Conservation (phyloP, 2,329 filamentous ascomycete species). For the Immersiporthe knoxdaviesiana region DNA sequence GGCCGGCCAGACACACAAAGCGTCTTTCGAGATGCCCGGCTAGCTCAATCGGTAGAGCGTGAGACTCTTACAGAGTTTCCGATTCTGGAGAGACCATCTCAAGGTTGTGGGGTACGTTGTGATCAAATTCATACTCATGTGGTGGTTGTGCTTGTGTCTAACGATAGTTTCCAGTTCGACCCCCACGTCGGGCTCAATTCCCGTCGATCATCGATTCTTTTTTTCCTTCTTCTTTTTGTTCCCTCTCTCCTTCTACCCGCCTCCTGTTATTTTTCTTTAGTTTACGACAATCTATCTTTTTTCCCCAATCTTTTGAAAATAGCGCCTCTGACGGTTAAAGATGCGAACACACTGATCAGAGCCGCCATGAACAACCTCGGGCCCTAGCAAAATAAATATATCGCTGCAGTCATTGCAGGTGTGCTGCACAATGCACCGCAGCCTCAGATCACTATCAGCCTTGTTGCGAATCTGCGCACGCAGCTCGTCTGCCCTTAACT, state of each 20-base stretch:
- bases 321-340: no score
- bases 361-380: no score
- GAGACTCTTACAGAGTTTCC: conserved; percentile 60
- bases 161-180: not conserved
- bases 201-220: not conserved
- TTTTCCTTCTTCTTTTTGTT: not conserved
- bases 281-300: not conserved
- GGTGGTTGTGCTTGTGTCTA: not conserved
- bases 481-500: no score
- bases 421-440: no score
- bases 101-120: conserved; percentile 10
- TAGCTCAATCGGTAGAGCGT: conserved; percentile 76
- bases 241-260: not conserved
- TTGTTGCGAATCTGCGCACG: no score
- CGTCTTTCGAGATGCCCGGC: conserved; percentile 46
- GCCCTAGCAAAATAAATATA: no score
- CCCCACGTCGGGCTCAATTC: conserved; percentile 16
- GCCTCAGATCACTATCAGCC: no score
- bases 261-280: no score
- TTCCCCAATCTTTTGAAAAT: no score
- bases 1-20: not conserved
- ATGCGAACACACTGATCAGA: no score
- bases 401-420: no score
- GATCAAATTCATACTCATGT: not conserved
- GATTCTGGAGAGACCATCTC: conserved; percentile 23